phyloP scores from a whole-genome alignment of 139 green algal genomes.

The Deuterostichococcus epilithicus region DNA sequence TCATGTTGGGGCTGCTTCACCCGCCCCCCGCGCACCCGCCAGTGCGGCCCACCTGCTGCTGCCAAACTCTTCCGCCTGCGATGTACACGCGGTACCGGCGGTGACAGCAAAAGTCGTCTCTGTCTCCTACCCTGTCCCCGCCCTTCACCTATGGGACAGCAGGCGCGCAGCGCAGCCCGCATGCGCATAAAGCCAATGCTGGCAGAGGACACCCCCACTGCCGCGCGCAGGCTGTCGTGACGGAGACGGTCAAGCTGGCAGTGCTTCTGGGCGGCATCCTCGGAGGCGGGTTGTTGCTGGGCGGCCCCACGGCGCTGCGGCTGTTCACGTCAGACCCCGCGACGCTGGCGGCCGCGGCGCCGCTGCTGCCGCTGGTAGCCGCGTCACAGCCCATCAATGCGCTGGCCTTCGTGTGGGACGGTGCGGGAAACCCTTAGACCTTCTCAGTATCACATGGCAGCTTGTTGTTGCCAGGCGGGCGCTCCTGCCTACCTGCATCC shows the following conservation, averaged over 20 bases:
- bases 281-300: slow-evolving; percentile 25
- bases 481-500: too few species aligned
- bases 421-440: slow-evolving; percentile 8
- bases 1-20: too few species aligned
- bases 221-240: slow-evolving; percentile 19
- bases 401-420: slow-evolving; percentile 58
- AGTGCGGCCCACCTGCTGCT: too few species aligned
- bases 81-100: too few species aligned
- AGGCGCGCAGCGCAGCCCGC: too few species aligned
- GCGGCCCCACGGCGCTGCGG: not conserved
- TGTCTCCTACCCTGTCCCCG: too few species aligned
- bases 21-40: too few species aligned
- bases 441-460: not conserved
- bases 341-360: slow-evolving; percentile 34
- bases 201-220: not conserved
- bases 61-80: too few species aligned
- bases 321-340: slow-evolving; percentile 54
- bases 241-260: slow-evolving; percentile 19
- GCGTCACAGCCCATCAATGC: slow-evolving; percentile 51
- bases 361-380: slow-evolving; percentile 36
- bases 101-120: too few species aligned
- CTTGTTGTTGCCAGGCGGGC: too few species aligned
- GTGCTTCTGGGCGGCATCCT: slow-evolving; percentile 43
- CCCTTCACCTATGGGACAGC: too few species aligned
- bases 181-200: too few species aligned